Conservation (phyloP, 495 filamentous ascomycete genomes). For the Thermochaetoides thermophila region DNA sequence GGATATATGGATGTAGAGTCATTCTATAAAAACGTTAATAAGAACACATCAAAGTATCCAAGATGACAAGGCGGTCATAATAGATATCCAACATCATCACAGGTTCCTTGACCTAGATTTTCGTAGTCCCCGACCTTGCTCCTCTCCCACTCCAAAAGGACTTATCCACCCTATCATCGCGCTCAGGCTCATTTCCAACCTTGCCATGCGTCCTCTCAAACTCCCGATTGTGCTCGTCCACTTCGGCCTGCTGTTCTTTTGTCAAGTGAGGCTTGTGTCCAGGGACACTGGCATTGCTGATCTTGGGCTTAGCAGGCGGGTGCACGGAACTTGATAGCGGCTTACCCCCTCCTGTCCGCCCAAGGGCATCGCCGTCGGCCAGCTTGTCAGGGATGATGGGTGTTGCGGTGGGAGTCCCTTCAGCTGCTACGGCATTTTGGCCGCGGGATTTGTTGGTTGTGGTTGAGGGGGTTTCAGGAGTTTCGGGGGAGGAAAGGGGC, state of each 20-base stretch:
- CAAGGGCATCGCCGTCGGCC: slow-evolving; percentile 18
- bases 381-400: slow-evolving; percentile 13
- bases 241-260: slow-evolving; percentile 33
- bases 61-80: no score
- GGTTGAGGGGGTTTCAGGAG: slow-evolving; percentile 27
- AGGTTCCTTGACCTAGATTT: no score
- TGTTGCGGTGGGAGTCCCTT: slow-evolving; percentile 9
- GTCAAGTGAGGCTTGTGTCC: slow-evolving; percentile 21
- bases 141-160: slow-evolving; percentile 33
- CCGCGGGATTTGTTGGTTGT: slow-evolving; percentile 30
- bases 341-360: slow-evolving; percentile 25
- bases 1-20: no score
- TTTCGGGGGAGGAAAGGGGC: slow-evolving; percentile 12
- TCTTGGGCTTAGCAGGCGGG: slow-evolving; percentile 29
- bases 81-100: no score
- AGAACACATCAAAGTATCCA: no score
- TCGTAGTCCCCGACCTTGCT: no score
- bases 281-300: slow-evolving; percentile 25
- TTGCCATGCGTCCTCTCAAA: slow-evolving; percentile 35
- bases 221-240: slow-evolving; percentile 35
- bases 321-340: slow-evolving; percentile 26
- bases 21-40: no score
- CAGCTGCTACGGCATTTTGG: slow-evolving; percentile 23
- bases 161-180: slow-evolving; percentile 33
- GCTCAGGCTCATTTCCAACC: slow-evolving; percentile 20